These are phyloP conservation scores for Eimeria acervulina DNA, from an alignment of 169 alveolate species.

Conservation along the genomic window DNA sequence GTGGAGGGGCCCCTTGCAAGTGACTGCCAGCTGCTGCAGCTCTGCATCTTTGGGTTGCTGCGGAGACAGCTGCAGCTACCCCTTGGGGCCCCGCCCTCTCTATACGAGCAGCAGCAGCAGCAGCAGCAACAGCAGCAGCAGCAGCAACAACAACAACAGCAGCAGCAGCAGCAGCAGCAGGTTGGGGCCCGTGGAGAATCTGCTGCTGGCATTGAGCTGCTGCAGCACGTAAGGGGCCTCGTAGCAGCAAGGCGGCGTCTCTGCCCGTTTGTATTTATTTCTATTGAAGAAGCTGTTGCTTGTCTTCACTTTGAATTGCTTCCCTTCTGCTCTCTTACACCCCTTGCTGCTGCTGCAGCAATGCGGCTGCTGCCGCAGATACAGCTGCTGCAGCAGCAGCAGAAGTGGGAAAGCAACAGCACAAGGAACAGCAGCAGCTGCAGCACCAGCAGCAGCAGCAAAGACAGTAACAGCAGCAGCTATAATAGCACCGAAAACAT, in stretches of 20 bases:
- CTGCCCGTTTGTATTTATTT: neutral
- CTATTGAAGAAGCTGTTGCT: conserved; percentile 12
- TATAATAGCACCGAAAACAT: neutral
- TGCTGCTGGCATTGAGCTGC: too few relatives aligned
- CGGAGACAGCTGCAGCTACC: neutral
- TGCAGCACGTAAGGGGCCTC: conserved; percentile 5
- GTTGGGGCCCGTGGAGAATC: neutral
- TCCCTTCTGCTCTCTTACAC: neutral
- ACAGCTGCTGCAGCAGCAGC: neutral
- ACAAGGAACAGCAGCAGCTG: neutral
- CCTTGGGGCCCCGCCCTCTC: neutral
- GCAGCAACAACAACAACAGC: too few relatives aligned
- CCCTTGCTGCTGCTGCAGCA: too few relatives aligned
- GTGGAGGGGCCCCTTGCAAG: conserved; percentile 24
- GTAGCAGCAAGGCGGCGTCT: neutral
- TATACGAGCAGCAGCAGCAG: too few relatives aligned
- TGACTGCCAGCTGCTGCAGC: neutral
- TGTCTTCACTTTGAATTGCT: conserved; percentile 17
- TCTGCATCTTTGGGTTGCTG: conserved; percentile 15
- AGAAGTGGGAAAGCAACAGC: neutral
- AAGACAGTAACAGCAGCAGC: neutral
- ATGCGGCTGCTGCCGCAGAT: too few relatives aligned
- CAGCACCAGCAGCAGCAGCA: neutral
- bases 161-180: neutral
- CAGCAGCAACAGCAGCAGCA: too few relatives aligned